Conservation (phyloP, 2,329 filamentous ascomycete species). For the Fusarium chaquense region DNA sequence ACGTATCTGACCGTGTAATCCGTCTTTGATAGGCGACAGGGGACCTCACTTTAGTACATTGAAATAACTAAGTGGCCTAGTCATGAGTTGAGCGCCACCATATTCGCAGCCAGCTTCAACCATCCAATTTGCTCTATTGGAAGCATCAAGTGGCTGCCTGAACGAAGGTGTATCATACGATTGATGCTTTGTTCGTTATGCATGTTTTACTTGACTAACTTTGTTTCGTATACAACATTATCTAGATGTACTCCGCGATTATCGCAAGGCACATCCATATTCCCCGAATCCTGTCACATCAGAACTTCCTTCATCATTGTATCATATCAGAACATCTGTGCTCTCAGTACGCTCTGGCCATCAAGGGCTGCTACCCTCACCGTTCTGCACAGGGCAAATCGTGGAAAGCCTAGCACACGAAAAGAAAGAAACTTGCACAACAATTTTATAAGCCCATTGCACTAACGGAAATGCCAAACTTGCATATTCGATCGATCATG, state of each 20-base stretch:
- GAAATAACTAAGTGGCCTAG: background rate
- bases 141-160: background rate
- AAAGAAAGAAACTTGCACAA: background rate
- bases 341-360: background rate
- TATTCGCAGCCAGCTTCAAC: background rate
- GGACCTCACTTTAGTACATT: background rate
- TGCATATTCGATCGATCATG: background rate
- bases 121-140: background rate
- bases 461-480: background rate
- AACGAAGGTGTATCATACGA: background rate
- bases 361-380: background rate
- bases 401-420: background rate
- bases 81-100: constrained; percentile 1
- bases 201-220: background rate
- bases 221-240: background rate
- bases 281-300: background rate
- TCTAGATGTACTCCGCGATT: no score
- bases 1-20: background rate
- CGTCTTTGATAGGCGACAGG: background rate
- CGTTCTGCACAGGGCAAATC: background rate
- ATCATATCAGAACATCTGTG: background rate
- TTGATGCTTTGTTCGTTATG: background rate
- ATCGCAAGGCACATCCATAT: background rate
- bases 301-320: no score
- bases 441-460: background rate